phyloP scores from a whole-genome alignment of 495 filamentous ascomycete species.

The Rostrohypoxylon terebratum region DNA sequence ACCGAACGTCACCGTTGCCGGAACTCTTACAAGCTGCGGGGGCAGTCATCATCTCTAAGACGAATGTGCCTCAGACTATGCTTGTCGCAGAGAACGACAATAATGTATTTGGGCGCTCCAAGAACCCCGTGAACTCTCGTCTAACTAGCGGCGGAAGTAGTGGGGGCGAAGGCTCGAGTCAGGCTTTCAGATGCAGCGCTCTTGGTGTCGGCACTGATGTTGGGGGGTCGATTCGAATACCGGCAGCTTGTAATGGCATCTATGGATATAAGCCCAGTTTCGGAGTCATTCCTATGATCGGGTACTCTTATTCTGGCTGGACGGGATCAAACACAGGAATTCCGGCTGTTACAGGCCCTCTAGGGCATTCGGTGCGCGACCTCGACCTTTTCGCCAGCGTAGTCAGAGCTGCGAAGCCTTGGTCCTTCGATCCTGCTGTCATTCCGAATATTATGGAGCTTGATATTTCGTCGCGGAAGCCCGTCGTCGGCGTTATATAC shows the following conservation, averaged over 20 bases:
- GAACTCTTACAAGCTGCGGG: conserved; percentile 58
- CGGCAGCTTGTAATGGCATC: conserved; percentile 68
- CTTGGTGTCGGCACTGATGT: conserved; percentile 72
- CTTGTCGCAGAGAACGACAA: conserved; percentile 67
- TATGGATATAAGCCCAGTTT: conserved; percentile 69
- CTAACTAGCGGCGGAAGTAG: conserved; percentile 71
- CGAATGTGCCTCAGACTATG: conserved; percentile 67
- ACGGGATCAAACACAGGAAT: conserved; percentile 48
- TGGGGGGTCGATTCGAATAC: conserved; percentile 73
- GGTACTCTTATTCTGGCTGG: conserved; percentile 45
- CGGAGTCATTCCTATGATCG: conserved; percentile 64
- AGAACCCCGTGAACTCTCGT: conserved; percentile 69
- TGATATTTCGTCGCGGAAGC: conserved; percentile 32
- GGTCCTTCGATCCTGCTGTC: conserved; percentile 46
- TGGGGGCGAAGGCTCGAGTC: conserved; percentile 69
- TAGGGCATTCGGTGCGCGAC: conserved; percentile 47
- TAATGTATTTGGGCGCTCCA: conserved; percentile 72
- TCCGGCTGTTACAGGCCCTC: conserved; percentile 43
- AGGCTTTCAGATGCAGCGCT: conserved; percentile 57
- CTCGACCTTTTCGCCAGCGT: conserved; percentile 41
- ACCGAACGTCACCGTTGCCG: conserved; percentile 49
- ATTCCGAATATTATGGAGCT: conserved; percentile 43
- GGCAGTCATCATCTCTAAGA: conserved; percentile 65
- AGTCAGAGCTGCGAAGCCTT: conserved; percentile 44
- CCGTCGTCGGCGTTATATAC: conserved; percentile 60